Conservation (phyloP, 2,329 filamentous ascomycete genomes). For the Ophiostoma pallidulum region DNA sequence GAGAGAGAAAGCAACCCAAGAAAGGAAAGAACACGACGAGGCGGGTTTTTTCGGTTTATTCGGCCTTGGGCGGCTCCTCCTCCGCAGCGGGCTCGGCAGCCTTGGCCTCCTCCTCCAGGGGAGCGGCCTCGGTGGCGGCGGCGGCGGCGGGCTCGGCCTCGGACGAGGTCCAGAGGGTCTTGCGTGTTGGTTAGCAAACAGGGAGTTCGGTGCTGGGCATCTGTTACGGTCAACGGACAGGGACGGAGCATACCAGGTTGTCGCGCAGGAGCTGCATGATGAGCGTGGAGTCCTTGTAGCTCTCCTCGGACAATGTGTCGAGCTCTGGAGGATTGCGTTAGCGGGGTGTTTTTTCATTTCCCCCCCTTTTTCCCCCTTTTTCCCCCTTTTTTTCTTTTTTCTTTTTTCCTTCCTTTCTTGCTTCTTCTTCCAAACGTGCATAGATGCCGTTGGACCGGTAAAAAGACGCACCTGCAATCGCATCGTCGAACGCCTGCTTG, state of each 20-base stretch:
- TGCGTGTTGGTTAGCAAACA: not conserved
- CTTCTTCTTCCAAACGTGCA: not conserved
- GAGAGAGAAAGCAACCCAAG: slow-evolving; percentile 26
- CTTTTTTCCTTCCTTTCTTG: too few relatives aligned
- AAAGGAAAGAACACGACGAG: slow-evolving; percentile 13
- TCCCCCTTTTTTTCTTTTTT: too few relatives aligned
- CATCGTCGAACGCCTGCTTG: slow-evolving; percentile 92
- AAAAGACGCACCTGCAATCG: slow-evolving; percentile 62
- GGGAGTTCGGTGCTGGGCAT: slow-evolving; percentile 20
- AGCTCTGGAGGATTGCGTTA: slow-evolving; percentile 54
- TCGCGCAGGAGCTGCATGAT: slow-evolving; percentile 98
- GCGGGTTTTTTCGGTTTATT: slow-evolving; percentile 34
- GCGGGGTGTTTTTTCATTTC: not conserved
- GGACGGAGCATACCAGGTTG: slow-evolving; percentile 59
- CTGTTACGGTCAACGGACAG: too few relatives aligned
- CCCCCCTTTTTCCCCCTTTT: too few relatives aligned
- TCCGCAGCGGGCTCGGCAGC: slow-evolving; percentile 40
- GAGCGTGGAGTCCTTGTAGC: slow-evolving; percentile 97
- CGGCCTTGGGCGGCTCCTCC: slow-evolving; percentile 60
- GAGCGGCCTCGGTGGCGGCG: slow-evolving; percentile 38
- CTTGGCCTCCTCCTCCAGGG: slow-evolving; percentile 48
- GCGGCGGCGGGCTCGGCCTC: slow-evolving; percentile 78
- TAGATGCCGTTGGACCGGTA: too few relatives aligned
- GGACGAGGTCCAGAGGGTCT: slow-evolving; percentile 99
- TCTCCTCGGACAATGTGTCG: slow-evolving; percentile 94